Conservation (phyloP, 2,329 filamentous ascomycete genomes). For the Uncinocarpus reesii region DNA sequence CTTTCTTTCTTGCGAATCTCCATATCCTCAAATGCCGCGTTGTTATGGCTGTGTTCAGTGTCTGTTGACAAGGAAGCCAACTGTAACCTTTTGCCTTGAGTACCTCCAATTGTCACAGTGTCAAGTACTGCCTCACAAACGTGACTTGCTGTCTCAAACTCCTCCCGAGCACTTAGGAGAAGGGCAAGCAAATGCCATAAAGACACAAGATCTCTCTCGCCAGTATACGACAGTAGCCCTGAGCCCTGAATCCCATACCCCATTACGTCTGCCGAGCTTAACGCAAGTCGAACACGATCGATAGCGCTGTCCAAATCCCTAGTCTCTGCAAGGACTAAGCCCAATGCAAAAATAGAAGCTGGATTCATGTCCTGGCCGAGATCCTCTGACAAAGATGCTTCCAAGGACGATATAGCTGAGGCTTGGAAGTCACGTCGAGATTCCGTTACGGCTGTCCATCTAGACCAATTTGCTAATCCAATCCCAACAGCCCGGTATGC, state of each 20-base stretch:
- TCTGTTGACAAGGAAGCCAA: conserved; percentile 23
- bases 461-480: conserved; percentile 77
- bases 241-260: conserved; percentile 25
- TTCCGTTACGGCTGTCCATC: conserved; percentile 64
- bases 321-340: conserved; percentile 77
- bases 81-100: conserved; percentile 57
- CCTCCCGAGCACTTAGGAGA: conserved; percentile 73
- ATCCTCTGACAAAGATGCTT: conserved; percentile 59
- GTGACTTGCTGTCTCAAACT: conserved; percentile 67
- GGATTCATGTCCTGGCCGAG: conserved; percentile 57
- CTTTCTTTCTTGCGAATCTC: conserved; percentile 73
- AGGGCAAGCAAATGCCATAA: conserved; percentile 87
- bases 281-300: conserved; percentile 65
- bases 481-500: conserved; percentile 79
- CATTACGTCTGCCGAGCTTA: conserved; percentile 41
- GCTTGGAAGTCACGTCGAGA: conserved; percentile 62
- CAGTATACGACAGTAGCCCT: conserved; percentile 25
- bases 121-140: conserved; percentile 87
- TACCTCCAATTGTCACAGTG: conserved; percentile 61
- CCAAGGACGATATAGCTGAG: conserved; percentile 65
- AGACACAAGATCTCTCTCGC: conserved; percentile 52
- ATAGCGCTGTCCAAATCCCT: conserved; percentile 71
- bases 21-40: conserved; percentile 57
- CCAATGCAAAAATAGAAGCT: conserved; percentile 69
- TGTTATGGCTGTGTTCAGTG: not conserved